Evolutionary conservation across 768 basidiomycete species (phyloP).

Genomic region (Russula sp.): DNA sequence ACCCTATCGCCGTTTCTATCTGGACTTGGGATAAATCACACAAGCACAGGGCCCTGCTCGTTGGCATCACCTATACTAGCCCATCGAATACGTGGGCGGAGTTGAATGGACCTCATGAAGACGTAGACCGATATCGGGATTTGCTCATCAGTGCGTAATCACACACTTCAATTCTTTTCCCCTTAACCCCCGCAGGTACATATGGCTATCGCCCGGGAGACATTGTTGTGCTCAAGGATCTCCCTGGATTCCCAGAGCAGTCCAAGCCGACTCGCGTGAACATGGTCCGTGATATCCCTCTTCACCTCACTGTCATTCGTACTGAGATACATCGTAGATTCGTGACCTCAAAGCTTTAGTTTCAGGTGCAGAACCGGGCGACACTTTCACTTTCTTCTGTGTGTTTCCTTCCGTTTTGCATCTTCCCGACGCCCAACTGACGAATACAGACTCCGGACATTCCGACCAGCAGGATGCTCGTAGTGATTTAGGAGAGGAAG

Average conservation of each 20-base stretch:
- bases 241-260: background rate
- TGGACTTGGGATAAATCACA: too few relatives aligned
- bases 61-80: constrained; percentile 27
- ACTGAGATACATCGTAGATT: constrained; percentile 21
- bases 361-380: constrained; percentile 29
- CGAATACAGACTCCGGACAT: constrained; percentile 32
- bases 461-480: constrained; percentile 28
- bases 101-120: constrained; percentile 24
- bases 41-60: constrained; percentile 30
- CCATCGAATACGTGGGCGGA: constrained; percentile 1
- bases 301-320: background rate
- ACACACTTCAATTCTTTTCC: too few relatives aligned
- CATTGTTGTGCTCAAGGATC: constrained; percentile 28
- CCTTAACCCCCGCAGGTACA: constrained; percentile 6
- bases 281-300: constrained; percentile 15
- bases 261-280: constrained; percentile 25
- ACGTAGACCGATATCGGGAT: constrained; percentile 21
- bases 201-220: constrained; percentile 27
- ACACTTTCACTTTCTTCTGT: constrained; percentile 35
- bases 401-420: background rate
- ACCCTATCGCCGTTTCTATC: too few relatives aligned
- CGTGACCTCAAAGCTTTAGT: constrained; percentile 27
- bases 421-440: background rate
- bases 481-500: constrained; percentile 27
- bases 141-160: constrained; percentile 20